These are phyloP conservation scores for Naematelia aurantialba DNA, from an alignment of 768 basidiomycete species.

Conservation along the genomic window DNA sequence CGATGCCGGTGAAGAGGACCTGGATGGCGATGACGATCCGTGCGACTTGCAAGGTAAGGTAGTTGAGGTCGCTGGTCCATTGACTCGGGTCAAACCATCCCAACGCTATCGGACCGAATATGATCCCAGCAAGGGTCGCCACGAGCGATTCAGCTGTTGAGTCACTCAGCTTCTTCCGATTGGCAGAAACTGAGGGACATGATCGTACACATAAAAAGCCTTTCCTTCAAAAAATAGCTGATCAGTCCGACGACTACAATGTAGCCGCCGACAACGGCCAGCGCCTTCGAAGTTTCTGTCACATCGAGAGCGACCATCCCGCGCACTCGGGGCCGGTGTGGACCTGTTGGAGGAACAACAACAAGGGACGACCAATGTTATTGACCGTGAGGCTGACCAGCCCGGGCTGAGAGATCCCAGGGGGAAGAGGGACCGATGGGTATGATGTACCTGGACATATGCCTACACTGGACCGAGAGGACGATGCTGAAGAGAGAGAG, in stretches of 20 bases:
- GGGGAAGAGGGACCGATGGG: too few relatives aligned
- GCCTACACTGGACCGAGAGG: too few relatives aligned
- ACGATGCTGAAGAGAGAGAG: too few relatives aligned
- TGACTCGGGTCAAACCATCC: slow-evolving; percentile 48
- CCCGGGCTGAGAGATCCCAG: too few relatives aligned
- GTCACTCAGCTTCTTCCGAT: not conserved
- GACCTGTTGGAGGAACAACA: too few relatives aligned
- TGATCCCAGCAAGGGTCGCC: slow-evolving; percentile 40
- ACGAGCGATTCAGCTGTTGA: slow-evolving; percentile 43
- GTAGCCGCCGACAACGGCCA: slow-evolving; percentile 47
- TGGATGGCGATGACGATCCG: slow-evolving; percentile 53
- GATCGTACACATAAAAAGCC: slow-evolving; percentile 48
- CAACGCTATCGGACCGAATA: slow-evolving; percentile 47
- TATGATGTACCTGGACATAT: too few relatives aligned
- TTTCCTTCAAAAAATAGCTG: slow-evolving; percentile 51
- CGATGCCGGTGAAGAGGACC: slow-evolving; percentile 43
- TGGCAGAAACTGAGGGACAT: not conserved
- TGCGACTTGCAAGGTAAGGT: slow-evolving; percentile 43
- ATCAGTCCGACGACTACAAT: slow-evolving; percentile 42
- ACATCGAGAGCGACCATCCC: slow-evolving; percentile 46
- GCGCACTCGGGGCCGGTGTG: not conserved
- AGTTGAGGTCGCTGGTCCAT: slow-evolving; percentile 44
- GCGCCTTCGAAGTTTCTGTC: slow-evolving; percentile 44
- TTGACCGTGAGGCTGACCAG: not conserved
- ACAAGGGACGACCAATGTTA: not conserved